phyloP scores from a whole-genome alignment of 2,329 filamentous ascomycete species.

The Penicillium sp. region DNA sequence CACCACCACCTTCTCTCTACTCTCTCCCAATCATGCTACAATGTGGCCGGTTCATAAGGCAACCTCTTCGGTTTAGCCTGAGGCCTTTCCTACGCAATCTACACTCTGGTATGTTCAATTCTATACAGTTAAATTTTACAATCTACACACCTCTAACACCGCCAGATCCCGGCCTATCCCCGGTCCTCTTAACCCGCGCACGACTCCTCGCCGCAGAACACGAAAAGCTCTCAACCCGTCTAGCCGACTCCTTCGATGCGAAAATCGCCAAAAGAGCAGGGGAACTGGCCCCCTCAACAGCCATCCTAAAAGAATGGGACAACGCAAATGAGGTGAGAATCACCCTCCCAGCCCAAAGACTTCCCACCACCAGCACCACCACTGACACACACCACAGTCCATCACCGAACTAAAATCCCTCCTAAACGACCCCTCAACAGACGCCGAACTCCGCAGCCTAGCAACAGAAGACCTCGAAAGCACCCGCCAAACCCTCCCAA shows the following conservation, averaged over 20 bases:
- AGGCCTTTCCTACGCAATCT: constrained; percentile 32
- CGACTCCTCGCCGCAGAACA: constrained; percentile 61
- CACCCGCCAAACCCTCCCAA: constrained; percentile 65
- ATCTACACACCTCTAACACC: neutral
- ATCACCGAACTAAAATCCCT: constrained; percentile 74
- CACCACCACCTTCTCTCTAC: neutral
- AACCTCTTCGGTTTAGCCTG: constrained; percentile 38
- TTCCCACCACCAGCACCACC: neutral
- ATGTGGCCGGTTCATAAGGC: constrained; percentile 53
- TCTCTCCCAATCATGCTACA: constrained; percentile 32
- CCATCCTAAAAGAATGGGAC: constrained; percentile 61
- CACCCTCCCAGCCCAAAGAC: neutral
- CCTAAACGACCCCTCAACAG: constrained; percentile 68
- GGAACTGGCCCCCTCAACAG: constrained; percentile 57
- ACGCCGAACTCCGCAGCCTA: constrained; percentile 62
- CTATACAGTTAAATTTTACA: neutral
- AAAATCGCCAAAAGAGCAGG: constrained; percentile 61
- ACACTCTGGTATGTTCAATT: constrained; percentile 33
- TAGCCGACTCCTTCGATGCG: constrained; percentile 60
- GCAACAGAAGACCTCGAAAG: constrained; percentile 71
- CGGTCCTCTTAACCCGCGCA: constrained; percentile 60
- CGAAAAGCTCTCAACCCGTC: constrained; percentile 54
- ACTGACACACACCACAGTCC: constrained; percentile 42
- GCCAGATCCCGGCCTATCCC: constrained; percentile 50
- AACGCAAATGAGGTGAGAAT: constrained; percentile 57